These are phyloP conservation scores for Cucumis hystrix DNA, from an alignment of 306 rosid species.

Conservation along the genomic window DNA sequence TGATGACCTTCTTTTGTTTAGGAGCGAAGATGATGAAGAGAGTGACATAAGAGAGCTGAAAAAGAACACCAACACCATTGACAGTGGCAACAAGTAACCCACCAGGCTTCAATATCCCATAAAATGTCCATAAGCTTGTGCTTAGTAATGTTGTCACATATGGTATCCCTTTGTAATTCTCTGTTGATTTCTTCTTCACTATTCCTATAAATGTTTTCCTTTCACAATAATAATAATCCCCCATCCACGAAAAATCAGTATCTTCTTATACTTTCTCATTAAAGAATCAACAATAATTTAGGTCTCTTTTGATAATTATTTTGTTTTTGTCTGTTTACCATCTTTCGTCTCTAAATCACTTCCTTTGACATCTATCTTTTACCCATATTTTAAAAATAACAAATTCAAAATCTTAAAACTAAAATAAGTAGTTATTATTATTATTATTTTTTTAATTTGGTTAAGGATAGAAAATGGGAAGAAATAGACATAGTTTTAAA, in stretches of 20 bases:
- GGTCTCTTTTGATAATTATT: no score
- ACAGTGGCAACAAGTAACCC: slow-evolving; percentile 29
- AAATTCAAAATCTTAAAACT: no score
- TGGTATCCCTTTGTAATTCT: slow-evolving; percentile 27
- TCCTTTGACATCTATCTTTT: no score
- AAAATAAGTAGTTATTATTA: no score
- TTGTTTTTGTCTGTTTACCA: no score
- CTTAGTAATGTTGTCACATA: slow-evolving; percentile 31
- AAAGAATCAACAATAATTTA: no score
- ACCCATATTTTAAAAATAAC: no score
- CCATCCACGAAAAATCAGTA: not conserved
- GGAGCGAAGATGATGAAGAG: slow-evolving; percentile 37
- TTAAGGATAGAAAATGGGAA: no score
- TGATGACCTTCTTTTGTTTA: slow-evolving; percentile 31
- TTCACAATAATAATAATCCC: no score
- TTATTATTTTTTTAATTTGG: no score
- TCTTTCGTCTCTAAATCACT: no score
- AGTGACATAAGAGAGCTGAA: slow-evolving; percentile 27
- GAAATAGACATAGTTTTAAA: no score
- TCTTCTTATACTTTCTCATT: not conserved
- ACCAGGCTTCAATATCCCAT: slow-evolving; percentile 33
- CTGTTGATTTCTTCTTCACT: slow-evolving; percentile 46
- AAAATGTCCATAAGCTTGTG: slow-evolving; percentile 46
- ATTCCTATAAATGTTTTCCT: slow-evolving; percentile 33
- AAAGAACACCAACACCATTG: slow-evolving; percentile 31